A percentile compares a stretch with the other conserved stretches of the same genome.
Evolutionary conservation across 1,284 basidiomycete species (phyloP).

Genomic region (Ceratobasidium sp.): DNA sequence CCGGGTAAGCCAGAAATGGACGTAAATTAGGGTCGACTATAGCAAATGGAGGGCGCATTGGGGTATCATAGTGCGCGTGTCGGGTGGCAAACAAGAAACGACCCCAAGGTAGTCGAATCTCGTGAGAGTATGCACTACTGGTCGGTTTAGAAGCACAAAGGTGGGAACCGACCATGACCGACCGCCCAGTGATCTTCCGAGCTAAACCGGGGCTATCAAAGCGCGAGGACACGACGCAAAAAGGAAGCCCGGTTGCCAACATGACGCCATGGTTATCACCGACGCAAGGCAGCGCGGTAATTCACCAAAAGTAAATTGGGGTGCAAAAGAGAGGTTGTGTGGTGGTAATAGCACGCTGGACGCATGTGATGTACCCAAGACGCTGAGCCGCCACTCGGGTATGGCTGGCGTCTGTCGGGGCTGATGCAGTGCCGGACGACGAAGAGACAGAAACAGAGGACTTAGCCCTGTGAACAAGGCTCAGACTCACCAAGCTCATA

Average conservation of each 20-base stretch:
- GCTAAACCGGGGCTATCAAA: constrained; percentile 3
- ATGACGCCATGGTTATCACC: constrained; percentile 42
- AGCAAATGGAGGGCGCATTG: not conserved
- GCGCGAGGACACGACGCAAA: constrained; percentile 6
- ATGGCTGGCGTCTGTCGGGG: constrained; percentile 20
- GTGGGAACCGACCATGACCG: constrained; percentile 5
- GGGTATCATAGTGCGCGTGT: not conserved
- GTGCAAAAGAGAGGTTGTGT: not conserved
- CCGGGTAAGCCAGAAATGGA: constrained; percentile 3
- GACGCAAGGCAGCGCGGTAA: constrained; percentile 12
- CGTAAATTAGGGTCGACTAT: constrained; percentile 6
- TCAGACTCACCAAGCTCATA: constrained; percentile 26
- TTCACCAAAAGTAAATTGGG: not conserved
- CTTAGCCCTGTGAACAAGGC: not conserved
- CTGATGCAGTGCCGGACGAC: not conserved
- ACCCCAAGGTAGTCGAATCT: constrained; percentile 6
- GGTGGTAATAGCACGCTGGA: not conserved
- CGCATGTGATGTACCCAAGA: constrained; percentile 13
- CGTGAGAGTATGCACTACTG: not conserved
- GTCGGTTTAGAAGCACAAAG: constrained; percentile 1
- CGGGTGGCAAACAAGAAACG: constrained; percentile 34
- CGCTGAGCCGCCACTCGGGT: constrained; percentile 22
- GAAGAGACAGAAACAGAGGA: not conserved
- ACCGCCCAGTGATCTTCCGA: constrained; percentile 12
- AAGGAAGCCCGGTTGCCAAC: constrained; percentile 23